Percentiles rank a stretch among this genome's conserved stretches.
Evolutionary conservation across 441 rosid species (phyloP).

Genomic region (Pelargonium australe): DNA sequence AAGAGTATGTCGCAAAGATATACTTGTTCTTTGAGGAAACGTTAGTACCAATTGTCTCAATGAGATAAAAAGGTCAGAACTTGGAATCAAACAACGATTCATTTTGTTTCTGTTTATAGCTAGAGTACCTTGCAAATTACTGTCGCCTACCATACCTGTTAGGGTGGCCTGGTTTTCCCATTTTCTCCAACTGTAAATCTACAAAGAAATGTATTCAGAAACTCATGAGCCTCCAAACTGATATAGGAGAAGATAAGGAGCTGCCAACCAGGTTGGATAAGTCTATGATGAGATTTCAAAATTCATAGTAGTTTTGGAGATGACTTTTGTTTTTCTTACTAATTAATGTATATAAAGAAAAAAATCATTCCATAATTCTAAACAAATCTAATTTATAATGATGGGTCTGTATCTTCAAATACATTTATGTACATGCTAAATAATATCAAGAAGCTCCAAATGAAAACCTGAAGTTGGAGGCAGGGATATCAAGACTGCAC

Average conservation of each 20-base stretch:
- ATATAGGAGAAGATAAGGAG: background rate
- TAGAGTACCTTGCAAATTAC: slow-evolving; percentile 47
- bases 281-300: background rate
- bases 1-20: no score
- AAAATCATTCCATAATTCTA: no score
- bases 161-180: slow-evolving; percentile 57
- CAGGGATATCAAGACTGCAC: slow-evolving; percentile 32
- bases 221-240: slow-evolving; percentile 11
- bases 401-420: no score
- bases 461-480: background rate
- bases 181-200: slow-evolving; percentile 98
- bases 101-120: background rate
- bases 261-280: background rate
- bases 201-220: slow-evolving; percentile 22
- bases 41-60: background rate
- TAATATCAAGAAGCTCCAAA: slow-evolving; percentile 1
- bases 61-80: no score
- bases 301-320: background rate
- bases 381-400: no score
- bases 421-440: background rate
- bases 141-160: slow-evolving; percentile 45
- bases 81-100: background rate
- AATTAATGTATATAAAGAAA: no score
- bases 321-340: background rate
- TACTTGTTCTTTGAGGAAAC: background rate